Evolutionary conservation across 306 rosid genomes (phyloP).

Genomic region (Vigna angularis): DNA sequence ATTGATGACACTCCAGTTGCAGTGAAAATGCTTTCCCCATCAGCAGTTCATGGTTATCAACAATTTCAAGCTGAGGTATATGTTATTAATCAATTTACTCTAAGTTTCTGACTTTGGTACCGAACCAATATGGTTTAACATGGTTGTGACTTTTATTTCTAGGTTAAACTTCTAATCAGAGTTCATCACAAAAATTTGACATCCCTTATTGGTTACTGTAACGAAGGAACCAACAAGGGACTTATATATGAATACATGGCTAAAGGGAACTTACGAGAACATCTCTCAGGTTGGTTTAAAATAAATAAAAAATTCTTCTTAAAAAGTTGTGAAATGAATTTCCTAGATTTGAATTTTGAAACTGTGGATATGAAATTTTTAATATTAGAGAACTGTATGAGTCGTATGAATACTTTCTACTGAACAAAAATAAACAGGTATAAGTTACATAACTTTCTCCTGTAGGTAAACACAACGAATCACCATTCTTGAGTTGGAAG

Average conservation of each 20-base stretch:
- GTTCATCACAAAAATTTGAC: constrained; percentile 52
- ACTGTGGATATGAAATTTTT: too few species aligned
- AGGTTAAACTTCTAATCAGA: constrained; percentile 41
- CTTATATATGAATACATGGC: constrained; percentile 53
- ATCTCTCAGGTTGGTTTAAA: constrained; percentile 47
- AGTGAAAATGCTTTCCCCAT: constrained; percentile 58
- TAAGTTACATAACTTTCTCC: not conserved
- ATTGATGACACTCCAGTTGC: constrained; percentile 55
- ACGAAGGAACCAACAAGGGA: constrained; percentile 37
- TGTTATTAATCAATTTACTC: not conserved
- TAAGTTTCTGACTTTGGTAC: not conserved
- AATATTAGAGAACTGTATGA: too few species aligned
- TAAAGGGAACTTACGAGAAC: constrained; percentile 38
- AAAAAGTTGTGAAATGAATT: not conserved
- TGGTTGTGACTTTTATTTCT: not conserved
- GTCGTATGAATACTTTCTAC: not conserved
- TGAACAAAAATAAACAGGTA: not conserved
- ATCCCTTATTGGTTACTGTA: constrained; percentile 47
- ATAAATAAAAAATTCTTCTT: too few species aligned
- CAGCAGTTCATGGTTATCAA: constrained; percentile 53
- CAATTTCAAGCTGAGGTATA: constrained; percentile 62
- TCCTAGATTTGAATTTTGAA: not conserved
- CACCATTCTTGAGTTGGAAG: constrained; percentile 47
- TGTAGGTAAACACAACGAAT: constrained; percentile 7
- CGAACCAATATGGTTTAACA: not conserved